A percentile compares a stretch with the other conserved stretches of the same genome.
Conservation (phyloP, 2,329 filamentous ascomycete genomes). For the Byssochlamys sp. region DNA sequence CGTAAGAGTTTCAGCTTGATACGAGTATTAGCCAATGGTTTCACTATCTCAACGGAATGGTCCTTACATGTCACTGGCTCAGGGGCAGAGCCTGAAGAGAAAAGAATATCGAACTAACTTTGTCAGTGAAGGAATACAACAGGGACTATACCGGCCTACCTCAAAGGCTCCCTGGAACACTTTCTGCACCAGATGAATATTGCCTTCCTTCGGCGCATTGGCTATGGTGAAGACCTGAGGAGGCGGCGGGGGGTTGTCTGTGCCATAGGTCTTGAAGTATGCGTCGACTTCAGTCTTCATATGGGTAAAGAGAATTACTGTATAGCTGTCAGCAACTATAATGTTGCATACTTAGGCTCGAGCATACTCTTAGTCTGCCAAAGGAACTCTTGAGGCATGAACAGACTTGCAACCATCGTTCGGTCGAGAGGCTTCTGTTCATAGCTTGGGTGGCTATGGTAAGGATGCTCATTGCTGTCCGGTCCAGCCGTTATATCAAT, state of each 20-base stretch:
- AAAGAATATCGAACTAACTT: constrained; percentile 72
- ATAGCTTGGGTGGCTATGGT: constrained; percentile 53
- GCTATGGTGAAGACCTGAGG: constrained; percentile 74
- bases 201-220: constrained; percentile 54
- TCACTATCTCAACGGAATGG: background rate
- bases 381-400: constrained; percentile 56
- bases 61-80: constrained; percentile 42
- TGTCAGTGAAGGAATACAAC: constrained; percentile 1
- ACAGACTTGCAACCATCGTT: constrained; percentile 65
- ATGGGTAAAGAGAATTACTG: constrained; percentile 51
- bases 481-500: constrained; percentile 65
- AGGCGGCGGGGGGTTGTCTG: constrained; percentile 65
- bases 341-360: background rate
- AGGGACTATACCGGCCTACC: constrained; percentile 21
- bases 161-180: constrained; percentile 80
- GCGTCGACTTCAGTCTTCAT: constrained; percentile 56
- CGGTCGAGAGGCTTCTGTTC: constrained; percentile 62
- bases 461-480: constrained; percentile 51
- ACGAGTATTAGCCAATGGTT: constrained; percentile 6
- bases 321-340: constrained; percentile 1
- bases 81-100: constrained; percentile 64
- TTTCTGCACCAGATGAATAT: constrained; percentile 82
- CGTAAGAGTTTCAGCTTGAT: constrained; percentile 53
- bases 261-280: constrained; percentile 49
- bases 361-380: constrained; percentile 70